Conservation (phyloP, 352 stramenopile species). For the Thraustochytrium striatum region DNA sequence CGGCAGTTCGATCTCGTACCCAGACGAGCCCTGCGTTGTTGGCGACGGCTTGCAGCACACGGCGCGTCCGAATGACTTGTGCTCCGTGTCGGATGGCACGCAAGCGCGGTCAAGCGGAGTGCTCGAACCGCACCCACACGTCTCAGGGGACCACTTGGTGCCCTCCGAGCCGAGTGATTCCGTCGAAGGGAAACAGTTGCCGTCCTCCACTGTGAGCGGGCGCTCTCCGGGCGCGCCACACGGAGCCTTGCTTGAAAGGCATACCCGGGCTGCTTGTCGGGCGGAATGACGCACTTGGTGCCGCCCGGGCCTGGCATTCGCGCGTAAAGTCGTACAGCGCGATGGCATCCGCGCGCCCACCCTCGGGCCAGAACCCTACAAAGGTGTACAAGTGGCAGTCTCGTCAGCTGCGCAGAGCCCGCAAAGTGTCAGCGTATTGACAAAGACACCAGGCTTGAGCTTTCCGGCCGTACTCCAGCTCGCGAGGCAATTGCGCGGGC, state of each 20-base stretch:
- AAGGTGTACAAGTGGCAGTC: constrained; percentile 30
- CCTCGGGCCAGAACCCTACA: not conserved
- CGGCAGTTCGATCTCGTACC: no score
- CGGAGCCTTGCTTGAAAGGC: not conserved
- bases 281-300: not conserved
- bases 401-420: not conserved
- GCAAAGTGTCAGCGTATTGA: constrained; percentile 32
- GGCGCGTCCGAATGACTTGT: no score
- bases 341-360: not conserved
- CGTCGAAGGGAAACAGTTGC: constrained; percentile 5
- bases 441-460: not conserved
- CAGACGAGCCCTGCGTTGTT: no score
- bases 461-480: not conserved
- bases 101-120: not conserved
- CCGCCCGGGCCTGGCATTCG: not conserved
- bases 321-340: constrained; percentile 5
- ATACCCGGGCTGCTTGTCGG: not conserved
- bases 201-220: not conserved
- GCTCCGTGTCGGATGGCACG: not conserved
- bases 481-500: not conserved
- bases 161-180: no score
- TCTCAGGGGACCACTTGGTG: not conserved
- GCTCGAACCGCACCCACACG: not conserved
- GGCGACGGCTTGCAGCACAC: not conserved
- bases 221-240: not conserved